Conservation (phyloP, 2,329 filamentous ascomycete genomes). For the Trichoderma arundinaceum region DNA sequence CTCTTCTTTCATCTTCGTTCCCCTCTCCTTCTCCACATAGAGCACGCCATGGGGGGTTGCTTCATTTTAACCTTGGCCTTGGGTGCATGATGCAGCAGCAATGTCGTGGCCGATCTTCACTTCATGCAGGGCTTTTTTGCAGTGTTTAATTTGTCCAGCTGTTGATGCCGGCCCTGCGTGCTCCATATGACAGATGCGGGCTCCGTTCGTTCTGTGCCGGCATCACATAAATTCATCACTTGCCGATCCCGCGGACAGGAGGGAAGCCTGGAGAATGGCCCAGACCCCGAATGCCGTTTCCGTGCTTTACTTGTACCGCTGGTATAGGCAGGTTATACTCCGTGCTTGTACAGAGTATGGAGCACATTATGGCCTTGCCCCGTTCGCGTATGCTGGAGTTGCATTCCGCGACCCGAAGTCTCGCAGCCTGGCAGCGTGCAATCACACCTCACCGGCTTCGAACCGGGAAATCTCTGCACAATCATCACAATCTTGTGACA, state of each 20-base stretch:
- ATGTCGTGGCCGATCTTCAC: slow-evolving; percentile 1
- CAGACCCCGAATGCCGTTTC: too few species aligned
- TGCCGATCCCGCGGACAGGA: too few species aligned
- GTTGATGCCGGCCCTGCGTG: too few species aligned
- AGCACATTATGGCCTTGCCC: not conserved
- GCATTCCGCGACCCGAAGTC: slow-evolving; percentile 17
- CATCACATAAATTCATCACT: too few species aligned
- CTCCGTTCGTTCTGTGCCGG: too few species aligned
- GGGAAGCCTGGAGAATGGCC: too few species aligned
- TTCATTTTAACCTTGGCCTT: not conserved
- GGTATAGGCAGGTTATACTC: not conserved
- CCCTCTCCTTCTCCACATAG: not conserved
- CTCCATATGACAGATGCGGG: too few species aligned
- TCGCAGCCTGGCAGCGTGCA: not conserved
- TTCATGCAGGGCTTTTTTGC: not conserved
- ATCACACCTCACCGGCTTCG: not conserved
- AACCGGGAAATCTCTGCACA: not conserved
- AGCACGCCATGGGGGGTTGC: not conserved
- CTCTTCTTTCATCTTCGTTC: too few species aligned
- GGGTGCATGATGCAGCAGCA: not conserved
- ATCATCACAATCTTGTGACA: not conserved
- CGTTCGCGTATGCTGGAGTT: slow-evolving; percentile 18
- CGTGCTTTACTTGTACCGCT: too few species aligned
- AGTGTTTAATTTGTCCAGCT: too few species aligned
- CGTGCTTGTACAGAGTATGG: too few species aligned